Base-by-base conservation (phyloP, 768 basidiomycete genomes). In the Trametes villosa region DNA sequence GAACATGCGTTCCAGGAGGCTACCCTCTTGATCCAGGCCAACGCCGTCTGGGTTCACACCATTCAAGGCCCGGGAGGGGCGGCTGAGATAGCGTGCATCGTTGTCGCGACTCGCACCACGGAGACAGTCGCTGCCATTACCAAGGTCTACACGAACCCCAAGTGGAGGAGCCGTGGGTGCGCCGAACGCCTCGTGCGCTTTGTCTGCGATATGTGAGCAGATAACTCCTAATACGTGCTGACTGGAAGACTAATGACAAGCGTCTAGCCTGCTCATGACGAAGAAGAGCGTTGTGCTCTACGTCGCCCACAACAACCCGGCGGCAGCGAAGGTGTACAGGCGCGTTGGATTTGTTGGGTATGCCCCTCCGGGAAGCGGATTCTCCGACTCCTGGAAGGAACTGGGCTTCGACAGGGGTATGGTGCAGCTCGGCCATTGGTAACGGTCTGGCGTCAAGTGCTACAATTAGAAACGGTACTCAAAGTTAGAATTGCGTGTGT, bases 341-440 rank as follows among this genome's bases (percentile, higher is more conserved):
- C 81, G 79, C 2, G 83, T 91, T 17, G 91, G 90, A 2, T 93
- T 92, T 62, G 71, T 76, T 18, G 89, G 87, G 7, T 36, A 13
- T 40, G 13, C 46, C 13, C 42, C 59, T 5, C 75, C 89, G 17
- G 70, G 59, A 13, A 63, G 68, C 17, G 55, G 53, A 9, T 31
- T 42, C 22, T 42, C 40, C 8, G 78, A 80, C 33, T 69, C 73
- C 17, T 91, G 86, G 86, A 63, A 85, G 7, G 89, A 91, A 57
- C 73, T 87, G 50, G 89, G 89, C 9, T 90, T 89, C 56, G 79
- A 84, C 62, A 76, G 71, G 24, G 56, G 61, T 18, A 51, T 57
- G 27, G 81, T 86, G 22, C 62, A 74, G 2, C 77, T 88, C 17
- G 91, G 90, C 1, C 86, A 88, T 67, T 92, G 91, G 89, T 91